Evolutionary conservation across 1,139 yeast genomes (phyloP).

Genomic region (Lodderomyces jiufengensis): DNA sequence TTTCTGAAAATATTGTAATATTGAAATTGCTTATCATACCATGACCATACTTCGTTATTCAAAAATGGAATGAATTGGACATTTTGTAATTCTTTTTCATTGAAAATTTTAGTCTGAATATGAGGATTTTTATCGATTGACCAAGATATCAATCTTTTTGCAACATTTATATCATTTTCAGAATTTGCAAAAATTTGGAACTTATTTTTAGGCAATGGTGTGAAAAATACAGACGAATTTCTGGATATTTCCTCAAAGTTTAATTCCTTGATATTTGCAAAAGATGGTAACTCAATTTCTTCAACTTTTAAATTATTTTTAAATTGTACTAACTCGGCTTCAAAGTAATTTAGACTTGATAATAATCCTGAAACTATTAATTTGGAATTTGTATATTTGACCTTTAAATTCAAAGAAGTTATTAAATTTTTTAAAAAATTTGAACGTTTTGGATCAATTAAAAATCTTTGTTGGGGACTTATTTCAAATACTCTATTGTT

Average conservation of each 20-base stretch:
- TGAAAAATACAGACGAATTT: conserved; percentile 36
- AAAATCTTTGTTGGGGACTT: conserved; percentile 37
- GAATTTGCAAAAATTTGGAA: conserved; percentile 6
- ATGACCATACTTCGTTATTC: conserved; percentile 33
- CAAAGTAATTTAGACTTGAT: conserved; percentile 4
- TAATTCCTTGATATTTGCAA: conserved; percentile 25
- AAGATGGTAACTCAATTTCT: conserved; percentile 26
- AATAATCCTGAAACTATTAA: conserved; percentile 7
- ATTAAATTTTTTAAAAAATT: conserved; percentile 3
- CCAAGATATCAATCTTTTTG: conserved; percentile 41
- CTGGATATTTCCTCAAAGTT: conserved; percentile 25
- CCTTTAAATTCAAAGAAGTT: conserved; percentile 4
- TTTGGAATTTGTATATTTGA: background rate
- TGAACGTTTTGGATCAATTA: conserved; percentile 21
- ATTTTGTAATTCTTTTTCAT: conserved; percentile 3
- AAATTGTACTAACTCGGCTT: conserved; percentile 4
- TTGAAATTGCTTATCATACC: conserved; percentile 28
- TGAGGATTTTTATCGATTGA: conserved; percentile 34
- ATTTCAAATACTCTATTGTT: conserved; percentile 16
- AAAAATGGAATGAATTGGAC: conserved; percentile 23
- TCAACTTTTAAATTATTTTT: conserved; percentile 19
- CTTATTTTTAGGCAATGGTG: conserved; percentile 17
- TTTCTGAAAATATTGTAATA: conserved; percentile 14
- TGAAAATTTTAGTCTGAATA: conserved; percentile 17
- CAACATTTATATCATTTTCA: conserved; percentile 24